A percentile compares a stretch with the other conserved stretches of the same genome.
Evolutionary conservation across 83 land plant species (phyloP).

Genomic region (Thuja plicata): DNA sequence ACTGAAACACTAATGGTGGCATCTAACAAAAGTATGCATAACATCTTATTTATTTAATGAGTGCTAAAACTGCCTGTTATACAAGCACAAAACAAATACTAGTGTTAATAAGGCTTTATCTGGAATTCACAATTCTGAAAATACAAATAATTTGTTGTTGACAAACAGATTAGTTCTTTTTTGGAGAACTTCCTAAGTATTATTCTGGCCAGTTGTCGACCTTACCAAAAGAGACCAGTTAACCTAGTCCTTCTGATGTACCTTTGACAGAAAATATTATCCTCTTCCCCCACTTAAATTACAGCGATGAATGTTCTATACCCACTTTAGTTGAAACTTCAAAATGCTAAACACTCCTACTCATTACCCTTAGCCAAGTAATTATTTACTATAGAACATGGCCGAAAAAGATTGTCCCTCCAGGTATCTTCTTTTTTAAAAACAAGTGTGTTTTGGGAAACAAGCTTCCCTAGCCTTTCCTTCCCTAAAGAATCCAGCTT

Average conservation of each 20-base stretch:
- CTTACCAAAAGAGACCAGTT: background rate
- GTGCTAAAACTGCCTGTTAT: background rate
- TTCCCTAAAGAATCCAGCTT: background rate
- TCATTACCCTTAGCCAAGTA: background rate
- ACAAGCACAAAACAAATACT: background rate
- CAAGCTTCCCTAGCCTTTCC: background rate
- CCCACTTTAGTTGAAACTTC: background rate
- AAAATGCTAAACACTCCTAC: background rate
- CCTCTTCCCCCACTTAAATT: background rate
- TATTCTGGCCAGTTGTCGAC: too few relatives aligned
- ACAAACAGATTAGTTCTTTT: background rate
- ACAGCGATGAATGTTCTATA: background rate
- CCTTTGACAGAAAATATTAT: background rate
- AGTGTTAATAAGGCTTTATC: too few relatives aligned
- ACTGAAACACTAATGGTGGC: background rate
- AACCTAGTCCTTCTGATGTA: background rate
- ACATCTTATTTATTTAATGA: background rate
- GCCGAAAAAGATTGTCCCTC: background rate
- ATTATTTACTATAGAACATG: background rate
- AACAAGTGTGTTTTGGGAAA: background rate
- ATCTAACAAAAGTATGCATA: background rate
- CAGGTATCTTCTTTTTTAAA: too few relatives aligned
- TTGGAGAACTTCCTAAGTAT: background rate
- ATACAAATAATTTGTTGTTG: background rate
- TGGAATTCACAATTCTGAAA: background rate